These are phyloP conservation scores for Penicillium goetzii DNA, from an alignment of 495 filamentous ascomycete species.

Conservation along the genomic window DNA sequence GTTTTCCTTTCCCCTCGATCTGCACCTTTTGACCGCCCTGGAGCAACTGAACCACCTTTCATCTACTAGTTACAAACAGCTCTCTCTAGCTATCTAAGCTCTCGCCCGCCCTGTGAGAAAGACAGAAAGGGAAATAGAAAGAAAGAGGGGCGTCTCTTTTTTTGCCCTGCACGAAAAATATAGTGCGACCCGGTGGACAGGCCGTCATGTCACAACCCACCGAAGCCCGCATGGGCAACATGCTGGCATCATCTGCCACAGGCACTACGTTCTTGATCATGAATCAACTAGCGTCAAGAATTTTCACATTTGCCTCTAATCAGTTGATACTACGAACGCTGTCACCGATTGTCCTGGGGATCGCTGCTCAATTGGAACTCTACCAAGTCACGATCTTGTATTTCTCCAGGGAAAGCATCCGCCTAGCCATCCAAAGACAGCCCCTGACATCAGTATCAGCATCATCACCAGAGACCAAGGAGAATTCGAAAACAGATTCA, in stretches of 20 bases:
- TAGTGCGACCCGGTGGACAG: background rate
- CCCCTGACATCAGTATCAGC: constrained; percentile 38
- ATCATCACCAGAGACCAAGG: constrained; percentile 19
- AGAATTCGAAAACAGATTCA: background rate
- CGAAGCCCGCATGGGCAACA: constrained; percentile 26
- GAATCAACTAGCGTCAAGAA: constrained; percentile 80
- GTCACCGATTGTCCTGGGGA: constrained; percentile 78
- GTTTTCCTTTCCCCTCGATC: background rate
- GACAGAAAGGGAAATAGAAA: background rate
- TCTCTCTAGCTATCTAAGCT: background rate
- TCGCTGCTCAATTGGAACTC: constrained; percentile 87
- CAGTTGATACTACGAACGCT: constrained; percentile 85
- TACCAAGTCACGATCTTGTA: constrained; percentile 86
- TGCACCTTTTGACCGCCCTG: constrained; percentile 6
- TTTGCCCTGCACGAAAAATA: background rate
- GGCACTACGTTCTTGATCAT: constrained; percentile 86
- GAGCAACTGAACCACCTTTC: background rate
- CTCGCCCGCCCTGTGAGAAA: background rate
- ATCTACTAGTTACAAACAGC: background rate
- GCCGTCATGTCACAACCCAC: constrained; percentile 14
- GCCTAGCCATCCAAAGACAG: constrained; percentile 84
- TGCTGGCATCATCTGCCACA: constrained; percentile 54
- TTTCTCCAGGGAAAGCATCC: constrained; percentile 86
- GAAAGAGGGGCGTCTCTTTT: background rate
- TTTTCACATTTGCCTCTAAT: constrained; percentile 87